Evolutionary conservation across 768 basidiomycete species (phyloP), one percentile per base, ranked within the genome.

Genomic region (Amanita thiersii): DNA sequence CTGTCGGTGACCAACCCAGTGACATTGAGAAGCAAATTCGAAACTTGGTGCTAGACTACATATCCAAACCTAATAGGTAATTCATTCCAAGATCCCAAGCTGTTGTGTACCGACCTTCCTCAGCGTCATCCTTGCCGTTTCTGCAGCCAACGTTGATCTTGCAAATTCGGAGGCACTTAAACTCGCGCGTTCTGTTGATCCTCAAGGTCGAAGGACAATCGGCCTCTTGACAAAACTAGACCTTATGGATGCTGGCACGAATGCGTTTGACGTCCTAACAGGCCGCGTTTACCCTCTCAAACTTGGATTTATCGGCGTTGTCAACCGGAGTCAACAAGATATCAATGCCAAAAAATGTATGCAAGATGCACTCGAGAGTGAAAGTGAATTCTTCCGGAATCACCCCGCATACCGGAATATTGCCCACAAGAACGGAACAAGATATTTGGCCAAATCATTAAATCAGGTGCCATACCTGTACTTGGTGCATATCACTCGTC

Each of bases 211-310:
- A 21, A 79, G 96, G 21, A 99, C 96, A 9, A 90, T 98, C 43
- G 96, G 96, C 38, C 86, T 99, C 14, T 71, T 99, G 38, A 94
- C 94, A 10, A 99, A 99, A 62, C 77, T 98, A 24, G 96, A 99
- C 64, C 74, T 99, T 34, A 99, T 99, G 96, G 96, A 98, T 54
- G 93, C 93, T 4, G 96, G 96, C 20, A 99, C 96, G 25, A 97
- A 99, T 59, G 96, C 96, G 6, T 29, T 45, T 12, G 44, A 45
- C 33, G 32, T 39, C 37, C 37, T 45, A 14, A 45, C 90, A 0
- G 96, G 96, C 29, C 85, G 94, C 45, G 87, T 97, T 32, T 99
- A 99, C 62, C 96, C 96, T 23, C 77, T 99, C 48, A 98, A 97
- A 60, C 75, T 99, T 8, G 96, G 96, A 33, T 99, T 99, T 62